phyloP scores from a whole-genome alignment of 208 protist genomes.

The Hexamita inflata region DNA sequence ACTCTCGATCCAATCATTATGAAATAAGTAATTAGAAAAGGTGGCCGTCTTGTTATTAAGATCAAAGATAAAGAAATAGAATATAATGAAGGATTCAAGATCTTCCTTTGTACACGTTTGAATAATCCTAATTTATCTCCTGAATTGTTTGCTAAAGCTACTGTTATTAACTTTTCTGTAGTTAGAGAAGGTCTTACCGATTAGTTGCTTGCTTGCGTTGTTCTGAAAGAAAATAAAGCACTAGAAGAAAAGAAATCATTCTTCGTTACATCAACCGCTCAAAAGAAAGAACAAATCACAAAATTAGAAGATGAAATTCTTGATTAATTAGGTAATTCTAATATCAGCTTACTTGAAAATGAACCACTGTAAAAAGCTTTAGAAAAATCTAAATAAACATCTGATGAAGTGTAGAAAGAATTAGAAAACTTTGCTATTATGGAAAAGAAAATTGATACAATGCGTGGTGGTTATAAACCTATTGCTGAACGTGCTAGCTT shows the following conservation, averaged over 20 bases:
- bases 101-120: conserved; percentile 90
- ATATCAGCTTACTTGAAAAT: conserved; percentile 83
- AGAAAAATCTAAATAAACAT: conserved; percentile 82
- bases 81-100: conserved; percentile 81
- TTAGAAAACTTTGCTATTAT: conserved; percentile 71
- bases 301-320: conserved; percentile 90
- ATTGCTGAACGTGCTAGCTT: conserved; percentile 75
- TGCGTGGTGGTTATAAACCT: conserved; percentile 80
- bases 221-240: conserved; percentile 81
- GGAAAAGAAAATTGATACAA: conserved; percentile 76
- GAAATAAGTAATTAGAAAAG: conserved; percentile 71
- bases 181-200: conserved; percentile 87
- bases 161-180: conserved; percentile 89
- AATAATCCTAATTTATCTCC: conserved; percentile 86
- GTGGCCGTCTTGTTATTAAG: conserved; percentile 67
- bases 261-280: conserved; percentile 59
- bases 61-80: conserved; percentile 88
- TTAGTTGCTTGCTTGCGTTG: conserved; percentile 90
- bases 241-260: conserved; percentile 74
- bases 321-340: conserved; percentile 64
- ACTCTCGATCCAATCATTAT: conserved; percentile 78
- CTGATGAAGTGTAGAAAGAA: conserved; percentile 72
- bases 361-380: conserved; percentile 81
- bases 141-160: conserved; percentile 84
- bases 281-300: conserved; percentile 69